Evolutionary conservation across 2,329 filamentous ascomycete genomes (phyloP), one percentile per base, ranked within the genome.

Genomic region (Cladophialophora psammophila): DNA sequence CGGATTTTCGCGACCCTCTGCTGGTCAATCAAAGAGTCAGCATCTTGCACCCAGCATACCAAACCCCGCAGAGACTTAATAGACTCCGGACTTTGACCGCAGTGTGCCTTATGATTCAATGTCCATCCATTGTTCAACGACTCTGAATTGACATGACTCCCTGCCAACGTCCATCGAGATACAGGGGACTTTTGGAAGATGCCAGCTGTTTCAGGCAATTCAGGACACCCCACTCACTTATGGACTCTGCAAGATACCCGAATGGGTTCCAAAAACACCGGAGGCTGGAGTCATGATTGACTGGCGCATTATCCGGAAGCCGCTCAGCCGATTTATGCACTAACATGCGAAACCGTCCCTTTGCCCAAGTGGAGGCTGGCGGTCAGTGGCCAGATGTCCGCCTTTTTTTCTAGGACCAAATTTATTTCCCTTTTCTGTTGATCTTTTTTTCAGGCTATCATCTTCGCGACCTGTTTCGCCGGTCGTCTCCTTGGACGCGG

Each of bases 221-320:
- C 31, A 55, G 31, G 13, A 36, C 32, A n/a, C 34, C 53, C 53
- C 53, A 55, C 53, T 35, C 31, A 12, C 7, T 15, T 48, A 26
- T 60, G 57, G 20, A 40, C 35, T 50, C 57, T 50, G 31, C 57
- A 42, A 52, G 57, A 60, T 60, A 50, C 40, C 57, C 42, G 57
- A 60, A 34, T 60, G 26, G 57, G 18, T 35, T 34, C 42, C n/a
- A 26, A 45, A 45, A 36, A 50, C 26, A 35, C 31, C 5, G 34
- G 18, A 45, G 57, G 26, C 32, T 54, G 32, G 59, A 34, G 59
- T 61, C 59, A 32, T n/a, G 9, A 18, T 50, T 50, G 18, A 50
- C 45, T 50, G 45, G 45, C 20, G 20, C 20, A 26, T 31, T 50
- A 50, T 10, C 15, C 48, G 48, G 45, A 61, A 20, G 34, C 42